Percentiles rank a stretch among this genome's conserved stretches.
These are phyloP conservation scores for Mortierella sp. DNA, from an alignment of 371 early-diverging fungal species.

Conservation along the genomic window DNA sequence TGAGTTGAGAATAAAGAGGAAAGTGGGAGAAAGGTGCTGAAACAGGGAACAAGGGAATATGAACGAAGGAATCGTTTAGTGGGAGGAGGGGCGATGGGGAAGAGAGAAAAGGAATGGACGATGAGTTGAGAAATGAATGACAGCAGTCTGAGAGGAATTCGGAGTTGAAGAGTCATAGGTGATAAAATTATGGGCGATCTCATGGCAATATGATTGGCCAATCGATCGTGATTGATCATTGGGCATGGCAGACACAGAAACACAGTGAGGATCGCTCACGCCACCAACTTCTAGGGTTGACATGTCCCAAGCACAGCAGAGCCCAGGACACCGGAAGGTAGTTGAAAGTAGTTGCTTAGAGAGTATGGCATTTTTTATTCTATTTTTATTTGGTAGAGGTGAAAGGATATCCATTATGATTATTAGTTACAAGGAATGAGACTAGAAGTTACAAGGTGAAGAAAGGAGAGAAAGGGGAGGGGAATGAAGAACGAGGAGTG, in stretches of 20 bases:
- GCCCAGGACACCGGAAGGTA: background rate
- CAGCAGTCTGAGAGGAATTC: background rate
- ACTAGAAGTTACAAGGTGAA: background rate
- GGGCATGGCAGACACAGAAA: background rate
- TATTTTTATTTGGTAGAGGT: background rate
- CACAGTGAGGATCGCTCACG: background rate
- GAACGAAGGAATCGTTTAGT: background rate
- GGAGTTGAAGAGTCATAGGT: background rate
- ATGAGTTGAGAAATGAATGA: background rate
- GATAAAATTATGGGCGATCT: background rate
- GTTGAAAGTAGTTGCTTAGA: background rate
- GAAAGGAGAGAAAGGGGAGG: background rate
- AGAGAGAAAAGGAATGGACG: background rate
- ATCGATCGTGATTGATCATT: background rate
- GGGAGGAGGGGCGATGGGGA: background rate
- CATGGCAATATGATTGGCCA: background rate
- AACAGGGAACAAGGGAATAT: background rate
- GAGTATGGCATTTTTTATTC: background rate
- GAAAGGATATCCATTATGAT: background rate
- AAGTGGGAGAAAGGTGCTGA: background rate
- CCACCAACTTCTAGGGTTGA: background rate
- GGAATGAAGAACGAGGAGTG: background rate
- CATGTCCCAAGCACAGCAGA: background rate
- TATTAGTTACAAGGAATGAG: background rate
- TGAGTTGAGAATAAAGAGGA: slow-evolving; percentile 1